These are phyloP conservation scores for Angomonas ambiguus DNA, from an alignment of 208 protist genomes.

Conservation along the genomic window DNA sequence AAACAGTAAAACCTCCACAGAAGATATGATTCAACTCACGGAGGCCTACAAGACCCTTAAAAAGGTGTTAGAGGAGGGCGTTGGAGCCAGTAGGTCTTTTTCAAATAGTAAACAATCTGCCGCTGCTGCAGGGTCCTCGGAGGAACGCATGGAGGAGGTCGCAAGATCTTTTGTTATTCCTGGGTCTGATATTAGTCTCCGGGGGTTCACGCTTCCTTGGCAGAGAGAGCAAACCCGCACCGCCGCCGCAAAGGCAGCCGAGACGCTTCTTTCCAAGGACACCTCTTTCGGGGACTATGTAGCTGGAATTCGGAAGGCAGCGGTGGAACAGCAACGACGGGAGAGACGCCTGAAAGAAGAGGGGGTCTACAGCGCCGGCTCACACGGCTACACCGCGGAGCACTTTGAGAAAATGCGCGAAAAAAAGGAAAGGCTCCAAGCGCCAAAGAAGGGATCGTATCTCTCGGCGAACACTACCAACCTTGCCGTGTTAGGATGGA, in stretches of 20 bases:
- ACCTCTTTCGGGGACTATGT: constrained; percentile 41
- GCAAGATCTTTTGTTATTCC: constrained; percentile 48
- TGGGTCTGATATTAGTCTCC: constrained; percentile 53
- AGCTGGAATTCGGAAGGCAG: constrained; percentile 25
- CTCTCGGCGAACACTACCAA: background rate
- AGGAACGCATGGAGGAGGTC: constrained; percentile 28
- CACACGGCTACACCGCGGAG: constrained; percentile 64
- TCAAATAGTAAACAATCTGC: background rate
- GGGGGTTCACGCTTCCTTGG: constrained; percentile 61
- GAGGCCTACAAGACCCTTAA: constrained; percentile 67
- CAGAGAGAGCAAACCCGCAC: constrained; percentile 39
- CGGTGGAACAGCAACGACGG: constrained; percentile 18
- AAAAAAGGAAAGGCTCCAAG: constrained; percentile 14
- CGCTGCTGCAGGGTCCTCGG: background rate
- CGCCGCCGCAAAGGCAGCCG: constrained; percentile 18
- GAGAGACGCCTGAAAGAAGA: constrained; percentile 30
- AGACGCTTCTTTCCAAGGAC: constrained; percentile 16
- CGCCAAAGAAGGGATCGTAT: background rate
- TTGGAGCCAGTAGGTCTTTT: constrained; percentile 13
- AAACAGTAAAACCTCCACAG: constrained; percentile 28
- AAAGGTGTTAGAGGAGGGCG: constrained; percentile 45
- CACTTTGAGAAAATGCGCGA: constrained; percentile 47
- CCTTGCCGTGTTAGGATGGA: background rate
- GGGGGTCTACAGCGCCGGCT: constrained; percentile 33
- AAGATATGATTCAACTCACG: constrained; percentile 54